Base-by-base conservation (phyloP, 805 yeast genomes). In the Lachancea meyersii region DNA sequence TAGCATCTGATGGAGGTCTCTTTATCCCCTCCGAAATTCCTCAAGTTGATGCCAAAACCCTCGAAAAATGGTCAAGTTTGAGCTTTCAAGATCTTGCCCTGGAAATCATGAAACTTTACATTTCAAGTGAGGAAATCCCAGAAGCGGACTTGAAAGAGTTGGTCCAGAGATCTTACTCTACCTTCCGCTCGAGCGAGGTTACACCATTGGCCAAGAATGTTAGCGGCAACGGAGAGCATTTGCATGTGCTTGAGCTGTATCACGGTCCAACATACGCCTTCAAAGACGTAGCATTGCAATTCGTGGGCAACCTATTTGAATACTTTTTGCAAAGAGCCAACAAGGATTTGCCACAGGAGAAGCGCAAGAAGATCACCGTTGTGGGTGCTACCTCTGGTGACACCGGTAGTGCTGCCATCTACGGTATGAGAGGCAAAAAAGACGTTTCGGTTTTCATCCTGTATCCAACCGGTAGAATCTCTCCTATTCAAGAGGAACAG, bases 371-470 rank as follows among this genome's bases (percentile, higher is more conserved):
- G 46, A 73, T 93, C 58, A 93, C 99, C 30, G 97, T 93, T 51
- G 96, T 93, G 45, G 99, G 99, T 59, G 99, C 99, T 34, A 93
- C 99, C 21, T 84, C 95, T 36, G 99, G 99, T 60, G 99, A 93
- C 60, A 93, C 99, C 36, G 99, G 99, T 47, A 85, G 96, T 41
- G 99, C 99, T 42, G 98, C 99, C 49, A 93, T 93, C 53, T 93
- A 93, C 68, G 99, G 99, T 42, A 76, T 93, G 53, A 78, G 98
- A 69, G 94, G 94, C 64, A 93, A 93, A 69, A 85, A 88, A 67
- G 97, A 93, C 64, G 96, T 93, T n/a, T 84, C 94, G 23, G 98
- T 93, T 18, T 93, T 93, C 67, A 93, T 93, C 51, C 70, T 93
- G 55, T 93, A 91, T 61, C 99, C 99, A 57, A 86, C 95, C 7